These are phyloP conservation scores for Puccinia coronata DNA, from an alignment of 1,284 basidiomycete species.

Conservation along the genomic window DNA sequence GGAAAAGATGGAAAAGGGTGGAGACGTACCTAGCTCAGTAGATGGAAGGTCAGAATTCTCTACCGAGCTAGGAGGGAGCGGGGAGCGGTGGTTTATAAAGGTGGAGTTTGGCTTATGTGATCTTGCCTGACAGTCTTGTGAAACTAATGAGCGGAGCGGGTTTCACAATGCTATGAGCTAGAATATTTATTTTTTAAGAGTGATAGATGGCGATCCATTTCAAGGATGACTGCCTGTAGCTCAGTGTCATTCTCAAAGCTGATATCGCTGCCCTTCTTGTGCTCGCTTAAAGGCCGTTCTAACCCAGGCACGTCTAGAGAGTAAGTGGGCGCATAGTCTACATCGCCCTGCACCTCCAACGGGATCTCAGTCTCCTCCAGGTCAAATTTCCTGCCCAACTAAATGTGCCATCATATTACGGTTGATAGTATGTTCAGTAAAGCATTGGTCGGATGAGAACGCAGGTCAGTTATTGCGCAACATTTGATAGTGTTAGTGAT, in stretches of 20 bases:
- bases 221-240: not conserved
- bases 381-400: conserved; percentile 29
- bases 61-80: too few species aligned
- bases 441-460: not conserved
- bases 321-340: conserved; percentile 20
- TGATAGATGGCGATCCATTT: conserved; percentile 23
- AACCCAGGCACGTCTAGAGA: conserved; percentile 25
- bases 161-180: not conserved
- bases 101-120: too few species aligned
- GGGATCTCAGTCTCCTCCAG: conserved; percentile 29
- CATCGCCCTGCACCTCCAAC: conserved; percentile 8
- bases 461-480: not conserved
- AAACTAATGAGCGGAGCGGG: too few species aligned
- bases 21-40: too few species aligned
- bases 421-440: not conserved
- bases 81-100: too few species aligned
- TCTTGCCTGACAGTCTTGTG: too few species aligned
- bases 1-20: too few species aligned
- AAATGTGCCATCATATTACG: not conserved
- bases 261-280: not conserved
- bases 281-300: not conserved
- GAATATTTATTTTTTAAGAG: conserved; percentile 24
- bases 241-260: conserved; percentile 11
- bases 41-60: too few species aligned
- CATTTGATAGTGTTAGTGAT: not conserved